Conservation (phyloP, 345 rosid genomes). For the Lepidium didymum region DNA sequence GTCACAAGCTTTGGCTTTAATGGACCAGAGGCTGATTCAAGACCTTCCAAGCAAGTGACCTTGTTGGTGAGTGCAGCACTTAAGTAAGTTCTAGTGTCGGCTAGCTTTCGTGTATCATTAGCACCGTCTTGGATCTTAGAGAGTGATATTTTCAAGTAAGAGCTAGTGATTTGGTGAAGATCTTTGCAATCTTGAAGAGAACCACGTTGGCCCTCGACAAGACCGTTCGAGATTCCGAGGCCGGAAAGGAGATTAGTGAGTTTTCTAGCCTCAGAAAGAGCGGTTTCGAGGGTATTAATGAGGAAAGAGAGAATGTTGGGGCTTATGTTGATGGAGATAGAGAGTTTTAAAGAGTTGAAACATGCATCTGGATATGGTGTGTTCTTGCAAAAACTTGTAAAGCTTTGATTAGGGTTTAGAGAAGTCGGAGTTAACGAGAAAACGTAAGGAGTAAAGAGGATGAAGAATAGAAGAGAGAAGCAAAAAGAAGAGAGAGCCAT, state of each 20-base stretch:
- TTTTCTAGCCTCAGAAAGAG: conserved; percentile 57
- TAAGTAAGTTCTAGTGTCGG: conserved; percentile 58
- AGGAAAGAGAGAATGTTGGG: conserved; percentile 52
- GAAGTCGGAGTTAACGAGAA: conserved; percentile 29
- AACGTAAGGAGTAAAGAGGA: conserved; percentile 24
- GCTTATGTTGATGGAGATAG: conserved; percentile 56
- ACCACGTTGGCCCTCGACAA: conserved; percentile 68
- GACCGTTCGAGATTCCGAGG: conserved; percentile 24
- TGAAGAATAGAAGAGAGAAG: conserved; percentile 25
- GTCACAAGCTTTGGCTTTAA: conserved; percentile 42
- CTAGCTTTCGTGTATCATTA: conserved; percentile 31
- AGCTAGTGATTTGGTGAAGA: conserved; percentile 63
- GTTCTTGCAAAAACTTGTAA: conserved; percentile 44
- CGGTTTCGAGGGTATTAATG: conserved; percentile 58
- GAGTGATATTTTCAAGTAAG: conserved; percentile 42
- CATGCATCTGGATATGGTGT: conserved; percentile 71
- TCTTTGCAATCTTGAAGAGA: conserved; percentile 71
- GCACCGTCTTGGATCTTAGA: conserved; percentile 30
- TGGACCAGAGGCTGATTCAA: conserved; percentile 64
- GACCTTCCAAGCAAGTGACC: conserved; percentile 82
- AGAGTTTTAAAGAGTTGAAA: conserved; percentile 54
- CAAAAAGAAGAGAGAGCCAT: conserved; percentile 38
- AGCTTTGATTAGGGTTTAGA: conserved; percentile 24
- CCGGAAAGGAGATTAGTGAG: conserved; percentile 41
- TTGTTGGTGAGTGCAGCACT: conserved; percentile 82